Conservation (phyloP, 2,329 filamentous ascomycete genomes). For the Botrytis squamosa region DNA sequence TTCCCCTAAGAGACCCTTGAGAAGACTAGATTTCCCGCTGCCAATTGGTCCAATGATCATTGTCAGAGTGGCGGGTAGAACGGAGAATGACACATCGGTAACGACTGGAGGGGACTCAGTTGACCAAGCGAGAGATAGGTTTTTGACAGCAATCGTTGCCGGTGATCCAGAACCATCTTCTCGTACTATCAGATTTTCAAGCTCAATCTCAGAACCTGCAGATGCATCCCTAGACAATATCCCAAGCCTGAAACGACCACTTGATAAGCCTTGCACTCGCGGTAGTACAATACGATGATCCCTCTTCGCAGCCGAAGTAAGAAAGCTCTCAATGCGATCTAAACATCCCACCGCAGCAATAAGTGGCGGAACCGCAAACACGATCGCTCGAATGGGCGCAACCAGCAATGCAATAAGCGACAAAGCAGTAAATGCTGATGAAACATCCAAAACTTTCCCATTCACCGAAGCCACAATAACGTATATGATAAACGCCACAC, state of each 20-base stretch:
- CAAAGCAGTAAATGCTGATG: neutral
- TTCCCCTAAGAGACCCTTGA: constrained; percentile 33
- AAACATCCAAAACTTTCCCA: neutral
- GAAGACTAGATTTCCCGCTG: constrained; percentile 35
- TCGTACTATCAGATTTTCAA: neutral
- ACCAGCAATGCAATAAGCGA: neutral
- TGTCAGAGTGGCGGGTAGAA: constrained; percentile 27
- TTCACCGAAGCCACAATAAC: neutral
- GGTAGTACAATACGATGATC: neutral
- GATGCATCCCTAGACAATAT: neutral
- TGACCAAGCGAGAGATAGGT: neutral
- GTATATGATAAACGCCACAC: neutral
- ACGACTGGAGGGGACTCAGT: neutral
- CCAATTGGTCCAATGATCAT: constrained; percentile 38
- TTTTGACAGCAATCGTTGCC: neutral
- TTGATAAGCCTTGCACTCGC: neutral
- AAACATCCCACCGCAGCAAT: neutral
- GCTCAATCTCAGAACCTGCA: neutral
- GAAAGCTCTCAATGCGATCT: neutral
- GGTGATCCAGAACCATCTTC: neutral
- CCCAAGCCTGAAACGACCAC: neutral
- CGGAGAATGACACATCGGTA: neutral
- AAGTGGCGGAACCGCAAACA: neutral
- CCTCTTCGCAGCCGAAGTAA: neutral
- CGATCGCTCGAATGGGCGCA: neutral